Conservation (phyloP, 73 alveolate genomes). For the Paramecium sonneborni region DNA sequence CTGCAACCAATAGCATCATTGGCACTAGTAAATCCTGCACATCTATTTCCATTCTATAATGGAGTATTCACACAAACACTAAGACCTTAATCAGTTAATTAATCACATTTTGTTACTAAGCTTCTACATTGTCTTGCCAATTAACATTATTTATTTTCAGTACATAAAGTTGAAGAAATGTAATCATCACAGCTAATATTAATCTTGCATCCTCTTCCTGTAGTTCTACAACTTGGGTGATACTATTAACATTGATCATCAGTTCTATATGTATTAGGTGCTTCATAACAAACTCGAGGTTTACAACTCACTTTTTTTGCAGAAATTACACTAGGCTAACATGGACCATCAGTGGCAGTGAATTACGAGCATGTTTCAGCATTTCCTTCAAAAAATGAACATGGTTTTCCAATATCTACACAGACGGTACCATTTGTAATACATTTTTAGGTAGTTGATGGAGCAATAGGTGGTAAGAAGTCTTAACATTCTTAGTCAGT, state of each 20-base stretch:
- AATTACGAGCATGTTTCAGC: not conserved
- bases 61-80: constrained; percentile 32
- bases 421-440: constrained; percentile 13
- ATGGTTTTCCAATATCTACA: not conserved
- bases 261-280: not conserved
- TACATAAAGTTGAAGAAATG: not conserved
- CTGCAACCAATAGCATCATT: not conserved
- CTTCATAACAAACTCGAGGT: constrained; percentile 12
- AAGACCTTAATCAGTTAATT: not conserved
- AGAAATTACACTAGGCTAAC: not conserved
- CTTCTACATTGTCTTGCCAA: constrained; percentile 6
- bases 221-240: constrained; percentile 21
- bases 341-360: constrained; percentile 56
- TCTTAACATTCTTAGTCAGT: not conserved
- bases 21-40: not conserved
- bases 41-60: not conserved
- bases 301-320: not conserved
- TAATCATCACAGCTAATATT: not conserved
- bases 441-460: not conserved
- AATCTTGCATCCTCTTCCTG: constrained; percentile 1
- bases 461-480: not conserved
- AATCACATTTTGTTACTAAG: not conserved
- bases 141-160: not conserved
- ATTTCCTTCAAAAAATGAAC: not conserved
- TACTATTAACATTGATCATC: not conserved